Percentiles rank a stretch among this genome's conserved stretches.
phyloP scores from a whole-genome alignment of 495 filamentous ascomycete species.

The Aspergillus diversus region DNA sequence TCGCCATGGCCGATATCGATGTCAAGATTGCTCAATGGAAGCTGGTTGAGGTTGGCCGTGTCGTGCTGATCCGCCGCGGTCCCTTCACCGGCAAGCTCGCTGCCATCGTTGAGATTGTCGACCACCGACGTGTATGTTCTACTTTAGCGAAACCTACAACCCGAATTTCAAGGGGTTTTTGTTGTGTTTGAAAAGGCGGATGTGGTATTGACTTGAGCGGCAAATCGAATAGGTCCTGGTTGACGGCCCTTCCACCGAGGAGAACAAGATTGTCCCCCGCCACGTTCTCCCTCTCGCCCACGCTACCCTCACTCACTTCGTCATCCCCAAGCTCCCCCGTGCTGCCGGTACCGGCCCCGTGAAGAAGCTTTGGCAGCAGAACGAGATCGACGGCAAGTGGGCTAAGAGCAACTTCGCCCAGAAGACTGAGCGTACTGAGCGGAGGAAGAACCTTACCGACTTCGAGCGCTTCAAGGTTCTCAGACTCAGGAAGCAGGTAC shows the following conservation, averaged over 20 bases:
- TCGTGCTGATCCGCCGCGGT: slow-evolving; percentile 80
- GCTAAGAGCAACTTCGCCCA: slow-evolving; percentile 85
- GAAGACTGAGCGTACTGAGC: slow-evolving; percentile 78
- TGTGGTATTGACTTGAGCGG: slow-evolving; percentile 42
- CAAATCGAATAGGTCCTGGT: slow-evolving; percentile 74
- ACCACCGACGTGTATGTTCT: slow-evolving; percentile 98
- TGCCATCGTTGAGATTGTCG: slow-evolving; percentile 97
- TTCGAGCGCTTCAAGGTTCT: slow-evolving; percentile 99
- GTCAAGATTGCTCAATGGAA: slow-evolving; percentile 82
- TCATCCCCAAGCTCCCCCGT: slow-evolving; percentile 85
- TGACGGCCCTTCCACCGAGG: slow-evolving; percentile 84
- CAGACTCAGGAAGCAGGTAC: slow-evolving; percentile 93
- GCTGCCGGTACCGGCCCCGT: slow-evolving; percentile 81
- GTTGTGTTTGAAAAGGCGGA: slow-evolving; percentile 3
- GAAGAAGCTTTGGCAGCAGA: slow-evolving; percentile 82
- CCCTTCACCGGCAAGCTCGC: slow-evolving; percentile 84
- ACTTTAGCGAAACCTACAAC: slow-evolving; percentile 18
- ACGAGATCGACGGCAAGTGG: slow-evolving; percentile 90
- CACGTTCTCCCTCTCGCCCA: slow-evolving; percentile 78
- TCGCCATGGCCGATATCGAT: slow-evolving; percentile 68
- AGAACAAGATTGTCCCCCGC: slow-evolving; percentile 76
- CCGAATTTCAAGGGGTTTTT: slow-evolving; percentile 8
- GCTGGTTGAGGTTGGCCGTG: slow-evolving; percentile 94
- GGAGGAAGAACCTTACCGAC: slow-evolving; percentile 89
- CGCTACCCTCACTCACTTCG: slow-evolving; percentile 86